phyloP scores from a whole-genome alignment of 306 rosid genomes.

The Cucumis hystrix region DNA sequence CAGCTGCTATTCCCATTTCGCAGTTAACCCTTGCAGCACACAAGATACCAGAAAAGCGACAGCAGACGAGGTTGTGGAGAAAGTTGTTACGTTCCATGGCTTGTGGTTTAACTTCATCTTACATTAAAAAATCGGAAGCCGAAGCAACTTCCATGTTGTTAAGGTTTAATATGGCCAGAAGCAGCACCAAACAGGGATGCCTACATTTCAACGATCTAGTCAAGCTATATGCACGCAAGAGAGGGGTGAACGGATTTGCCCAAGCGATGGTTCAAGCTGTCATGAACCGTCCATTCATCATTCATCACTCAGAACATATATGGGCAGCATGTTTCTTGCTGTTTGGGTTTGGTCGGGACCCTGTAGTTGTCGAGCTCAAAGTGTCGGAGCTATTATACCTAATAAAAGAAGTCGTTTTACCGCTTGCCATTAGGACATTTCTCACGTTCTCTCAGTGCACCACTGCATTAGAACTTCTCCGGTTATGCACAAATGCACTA shows the following conservation, averaged over 20 bases:
- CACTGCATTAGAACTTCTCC: constrained; percentile 64
- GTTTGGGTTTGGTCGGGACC: constrained; percentile 71
- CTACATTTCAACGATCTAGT: constrained; percentile 48
- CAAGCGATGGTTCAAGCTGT: constrained; percentile 69
- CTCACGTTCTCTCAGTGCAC: constrained; percentile 69
- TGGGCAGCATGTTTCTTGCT: constrained; percentile 82
- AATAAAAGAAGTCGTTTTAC: constrained; percentile 54
- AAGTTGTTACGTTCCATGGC: constrained; percentile 32
- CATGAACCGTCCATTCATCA: constrained; percentile 36
- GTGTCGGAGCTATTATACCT: constrained; percentile 46
- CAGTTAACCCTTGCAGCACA: constrained; percentile 53
- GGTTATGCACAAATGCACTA: constrained; percentile 58
- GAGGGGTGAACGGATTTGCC: constrained; percentile 43
- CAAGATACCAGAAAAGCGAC: constrained; percentile 50
- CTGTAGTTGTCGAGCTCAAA: constrained; percentile 55
- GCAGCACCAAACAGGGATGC: constrained; percentile 37
- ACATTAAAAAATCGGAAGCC: constrained; percentile 47
- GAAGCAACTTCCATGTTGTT: constrained; percentile 79
- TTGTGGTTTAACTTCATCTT: constrained; percentile 49
- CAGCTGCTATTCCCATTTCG: constrained; percentile 50
- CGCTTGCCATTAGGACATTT: constrained; percentile 65
- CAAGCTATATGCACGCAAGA: constrained; percentile 51
- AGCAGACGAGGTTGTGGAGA: constrained; percentile 34
- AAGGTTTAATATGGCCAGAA: constrained; percentile 61
- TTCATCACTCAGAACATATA: constrained; percentile 46